A percentile compares a stretch with the other conserved stretches of the same genome.
These are phyloP conservation scores for Stagonosporopsis rhizophila DNA, from an alignment of 2,329 filamentous ascomycete species.

Conservation along the genomic window DNA sequence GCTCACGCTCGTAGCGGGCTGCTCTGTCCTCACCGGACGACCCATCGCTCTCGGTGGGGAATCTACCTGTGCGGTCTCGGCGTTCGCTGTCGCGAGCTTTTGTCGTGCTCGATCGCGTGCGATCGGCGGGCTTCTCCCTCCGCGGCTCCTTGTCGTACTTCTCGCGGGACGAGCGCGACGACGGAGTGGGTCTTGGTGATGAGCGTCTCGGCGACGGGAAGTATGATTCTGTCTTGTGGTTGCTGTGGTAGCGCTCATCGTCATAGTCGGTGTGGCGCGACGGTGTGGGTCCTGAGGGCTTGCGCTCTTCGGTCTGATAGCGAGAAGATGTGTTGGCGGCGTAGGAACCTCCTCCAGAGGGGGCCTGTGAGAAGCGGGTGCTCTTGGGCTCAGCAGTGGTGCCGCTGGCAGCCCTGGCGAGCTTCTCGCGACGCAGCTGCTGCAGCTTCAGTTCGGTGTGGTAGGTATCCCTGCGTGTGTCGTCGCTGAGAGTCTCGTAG, in stretches of 20 bases:
- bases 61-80: constrained; percentile 51
- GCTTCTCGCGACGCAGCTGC: constrained; percentile 66
- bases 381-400: constrained; percentile 39
- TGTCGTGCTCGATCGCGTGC: constrained; percentile 50
- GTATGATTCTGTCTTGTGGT: constrained; percentile 46
- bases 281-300: constrained; percentile 21
- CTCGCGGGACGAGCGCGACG: constrained; percentile 34
- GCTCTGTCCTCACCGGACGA: constrained; percentile 43
- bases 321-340: constrained; percentile 30
- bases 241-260: constrained; percentile 49
- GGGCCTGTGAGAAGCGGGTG: constrained; percentile 36
- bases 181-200: constrained; percentile 34
- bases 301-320: constrained; percentile 45
- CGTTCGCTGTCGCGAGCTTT: constrained; percentile 42
- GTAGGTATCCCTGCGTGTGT: constrained; percentile 74
- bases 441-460: constrained; percentile 76
- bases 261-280: constrained; percentile 27
- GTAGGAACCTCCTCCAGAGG: constrained; percentile 32
- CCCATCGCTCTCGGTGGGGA: constrained; percentile 43
- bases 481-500: constrained; percentile 87
- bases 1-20: constrained; percentile 42
- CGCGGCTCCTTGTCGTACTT: constrained; percentile 37
- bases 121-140: constrained; percentile 40
- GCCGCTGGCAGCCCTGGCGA: constrained; percentile 48
- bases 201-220: constrained; percentile 28